Percentiles rank a stretch among this genome's conserved stretches.
phyloP scores from a whole-genome alignment of 768 basidiomycete genomes.

The Mycena alexandri region DNA sequence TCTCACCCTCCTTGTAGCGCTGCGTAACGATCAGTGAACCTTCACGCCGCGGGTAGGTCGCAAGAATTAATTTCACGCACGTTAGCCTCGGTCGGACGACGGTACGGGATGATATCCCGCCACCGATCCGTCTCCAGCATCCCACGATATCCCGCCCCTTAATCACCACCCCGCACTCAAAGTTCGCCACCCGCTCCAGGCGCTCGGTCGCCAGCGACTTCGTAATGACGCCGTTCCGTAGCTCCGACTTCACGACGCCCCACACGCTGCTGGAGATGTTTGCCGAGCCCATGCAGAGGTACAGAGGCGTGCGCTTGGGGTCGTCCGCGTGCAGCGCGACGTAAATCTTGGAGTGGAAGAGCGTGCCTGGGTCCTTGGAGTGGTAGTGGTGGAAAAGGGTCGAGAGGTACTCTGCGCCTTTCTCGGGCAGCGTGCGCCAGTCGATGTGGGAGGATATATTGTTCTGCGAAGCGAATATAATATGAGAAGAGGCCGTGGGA shows the following conservation, averaged over 20 bases:
- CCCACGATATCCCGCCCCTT: conserved; percentile 1
- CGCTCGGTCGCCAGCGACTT: not conserved
- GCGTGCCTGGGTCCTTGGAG: not conserved
- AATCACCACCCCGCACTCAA: conserved; percentile 22
- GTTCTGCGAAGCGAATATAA: no score
- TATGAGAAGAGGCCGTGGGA: not conserved
- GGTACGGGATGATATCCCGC: conserved; percentile 25
- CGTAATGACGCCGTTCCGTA: not conserved
- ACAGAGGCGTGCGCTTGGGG: conserved; percentile 3
- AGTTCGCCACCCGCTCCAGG: not conserved
- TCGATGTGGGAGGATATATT: conserved; percentile 12
- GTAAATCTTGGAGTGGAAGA: conserved; percentile 23
- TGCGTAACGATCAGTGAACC: not conserved
- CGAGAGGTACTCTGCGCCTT: not conserved
- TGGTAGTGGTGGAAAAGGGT: conserved; percentile 5
- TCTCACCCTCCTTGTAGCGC: conserved; percentile 11
- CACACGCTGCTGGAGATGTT: conserved; percentile 18
- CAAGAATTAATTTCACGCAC: conserved; percentile 1
- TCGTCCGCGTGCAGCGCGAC: conserved; percentile 10
- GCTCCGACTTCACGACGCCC: conserved; percentile 3
- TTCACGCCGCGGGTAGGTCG: no score
- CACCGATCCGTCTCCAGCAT: conserved; percentile 25
- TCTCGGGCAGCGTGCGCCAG: not conserved
- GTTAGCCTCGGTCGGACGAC: conserved; percentile 10
- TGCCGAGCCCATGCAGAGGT: conserved; percentile 15